phyloP scores from a whole-genome alignment of 2,329 filamentous ascomycete species.

The Westerdykella sp. region DNA sequence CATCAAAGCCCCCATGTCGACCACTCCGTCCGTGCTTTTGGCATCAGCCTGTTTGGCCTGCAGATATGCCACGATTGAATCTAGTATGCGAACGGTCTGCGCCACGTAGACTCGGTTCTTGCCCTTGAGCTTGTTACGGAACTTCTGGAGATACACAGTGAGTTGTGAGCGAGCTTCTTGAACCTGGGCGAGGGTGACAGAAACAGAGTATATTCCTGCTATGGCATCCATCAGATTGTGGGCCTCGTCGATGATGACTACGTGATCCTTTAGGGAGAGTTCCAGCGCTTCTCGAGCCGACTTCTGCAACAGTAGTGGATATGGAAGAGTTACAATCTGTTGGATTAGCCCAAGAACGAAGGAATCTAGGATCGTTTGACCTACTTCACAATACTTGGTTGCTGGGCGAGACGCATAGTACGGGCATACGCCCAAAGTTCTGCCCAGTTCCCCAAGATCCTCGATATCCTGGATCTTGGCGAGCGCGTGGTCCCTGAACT shows the following conservation, averaged over 20 bases:
- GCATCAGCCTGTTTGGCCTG: conserved; percentile 42
- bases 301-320: conserved; percentile 81
- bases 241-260: conserved; percentile 95
- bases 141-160: conserved; percentile 75
- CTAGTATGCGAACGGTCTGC: conserved; percentile 75
- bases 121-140: conserved; percentile 81
- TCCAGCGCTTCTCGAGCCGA: conserved; percentile 81
- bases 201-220: conserved; percentile 74
- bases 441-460: conserved; percentile 73
- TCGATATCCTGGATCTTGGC: conserved; percentile 90
- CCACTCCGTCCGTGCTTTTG: conserved; percentile 55
- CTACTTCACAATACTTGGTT: conserved; percentile 68
- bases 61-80: conserved; percentile 68
- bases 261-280: conserved; percentile 76
- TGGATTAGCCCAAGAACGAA: conserved; percentile 7
- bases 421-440: conserved; percentile 74
- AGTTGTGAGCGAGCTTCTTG: conserved; percentile 68
- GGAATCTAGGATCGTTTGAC: background rate
- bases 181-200: conserved; percentile 61
- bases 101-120: conserved; percentile 88
- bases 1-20: conserved; percentile 66
- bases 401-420: conserved; percentile 92
- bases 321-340: conserved; percentile 81
- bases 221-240: conserved; percentile 98
- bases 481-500: conserved; percentile 78